Conservation (phyloP, 495 filamentous ascomycete genomes). For the Penicillium riverlandense region DNA sequence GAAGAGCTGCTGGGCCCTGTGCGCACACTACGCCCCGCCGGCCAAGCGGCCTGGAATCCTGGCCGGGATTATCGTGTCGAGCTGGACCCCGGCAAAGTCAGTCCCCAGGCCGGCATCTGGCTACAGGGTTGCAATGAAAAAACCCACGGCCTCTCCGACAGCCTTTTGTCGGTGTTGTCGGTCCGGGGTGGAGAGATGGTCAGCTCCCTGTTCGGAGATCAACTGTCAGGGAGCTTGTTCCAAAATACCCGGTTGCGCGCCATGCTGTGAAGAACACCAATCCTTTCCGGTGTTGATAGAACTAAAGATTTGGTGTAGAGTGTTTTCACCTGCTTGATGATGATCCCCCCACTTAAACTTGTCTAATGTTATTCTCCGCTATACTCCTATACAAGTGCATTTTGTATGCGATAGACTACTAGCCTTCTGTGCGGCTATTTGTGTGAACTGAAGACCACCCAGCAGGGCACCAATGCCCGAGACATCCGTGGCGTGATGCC, state of each 20-base stretch:
- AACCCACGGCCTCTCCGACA: conserved; percentile 84
- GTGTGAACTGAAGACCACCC: conserved; percentile 1
- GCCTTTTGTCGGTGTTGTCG: conserved; percentile 69
- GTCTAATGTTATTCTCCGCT: no score
- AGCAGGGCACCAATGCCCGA: neutral
- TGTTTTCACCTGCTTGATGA: no score
- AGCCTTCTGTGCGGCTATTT: neutral
- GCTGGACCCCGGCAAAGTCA: conserved; percentile 58
- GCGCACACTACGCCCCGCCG: conserved; percentile 52
- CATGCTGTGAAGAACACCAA: conserved; percentile 23
- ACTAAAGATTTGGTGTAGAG: neutral
- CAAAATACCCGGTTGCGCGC: conserved; percentile 35
- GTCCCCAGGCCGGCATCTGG: conserved; percentile 67
- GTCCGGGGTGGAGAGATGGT: conserved; percentile 73
- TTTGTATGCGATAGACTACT: no score
- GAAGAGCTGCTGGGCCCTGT: conserved; percentile 65
- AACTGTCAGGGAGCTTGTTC: conserved; percentile 28
- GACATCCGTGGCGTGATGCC: no score
- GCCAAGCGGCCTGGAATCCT: conserved; percentile 28
- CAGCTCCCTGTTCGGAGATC: conserved; percentile 59
- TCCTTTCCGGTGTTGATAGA: neutral
- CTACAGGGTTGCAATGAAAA: conserved; percentile 90
- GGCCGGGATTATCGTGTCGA: conserved; percentile 67
- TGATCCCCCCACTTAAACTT: neutral
- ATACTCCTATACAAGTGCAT: no score